phyloP scores from a whole-genome alignment of 306 rosid genomes.

The Canavalia ensiformis region DNA sequence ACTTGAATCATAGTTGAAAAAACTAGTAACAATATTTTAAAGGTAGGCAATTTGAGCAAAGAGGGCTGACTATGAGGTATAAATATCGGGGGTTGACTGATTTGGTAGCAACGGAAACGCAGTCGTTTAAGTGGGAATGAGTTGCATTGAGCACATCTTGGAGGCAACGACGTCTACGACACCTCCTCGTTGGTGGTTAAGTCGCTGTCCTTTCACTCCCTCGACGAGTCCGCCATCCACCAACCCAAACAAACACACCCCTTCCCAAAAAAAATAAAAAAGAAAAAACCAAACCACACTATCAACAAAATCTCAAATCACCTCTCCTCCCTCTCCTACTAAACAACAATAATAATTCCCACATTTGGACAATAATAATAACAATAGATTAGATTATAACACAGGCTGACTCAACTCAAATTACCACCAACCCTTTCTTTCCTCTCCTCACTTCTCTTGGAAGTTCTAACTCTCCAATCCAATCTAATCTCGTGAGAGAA shows the following conservation, averaged over 20 bases:
- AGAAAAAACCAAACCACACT: neutral
- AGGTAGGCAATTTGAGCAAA: neutral
- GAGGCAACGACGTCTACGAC: conserved; percentile 50
- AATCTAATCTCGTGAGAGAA: neutral
- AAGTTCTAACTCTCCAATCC: too few species aligned
- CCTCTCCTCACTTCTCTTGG: neutral
- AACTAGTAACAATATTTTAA: neutral
- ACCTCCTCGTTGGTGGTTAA: conserved; percentile 53
- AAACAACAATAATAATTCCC: neutral
- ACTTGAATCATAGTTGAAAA: neutral
- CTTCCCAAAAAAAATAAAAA: too few species aligned
- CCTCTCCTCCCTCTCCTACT: neutral
- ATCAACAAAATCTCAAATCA: neutral
- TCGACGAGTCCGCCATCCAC: conserved; percentile 87
- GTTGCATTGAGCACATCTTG: conserved; percentile 9
- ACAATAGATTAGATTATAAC: neutral
- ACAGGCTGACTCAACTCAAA: neutral
- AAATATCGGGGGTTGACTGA: conserved; percentile 2
- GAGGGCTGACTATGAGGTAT: neutral
- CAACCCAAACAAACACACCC: neutral
- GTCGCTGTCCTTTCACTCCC: conserved; percentile 69
- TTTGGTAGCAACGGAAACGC: conserved; percentile 5
- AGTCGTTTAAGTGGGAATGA: conserved; percentile 27
- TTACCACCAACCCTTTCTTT: neutral
- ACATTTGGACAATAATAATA: neutral